Conservation (phyloP, 2,329 filamentous ascomycete genomes). For the Diaporthe ilicicola region DNA sequence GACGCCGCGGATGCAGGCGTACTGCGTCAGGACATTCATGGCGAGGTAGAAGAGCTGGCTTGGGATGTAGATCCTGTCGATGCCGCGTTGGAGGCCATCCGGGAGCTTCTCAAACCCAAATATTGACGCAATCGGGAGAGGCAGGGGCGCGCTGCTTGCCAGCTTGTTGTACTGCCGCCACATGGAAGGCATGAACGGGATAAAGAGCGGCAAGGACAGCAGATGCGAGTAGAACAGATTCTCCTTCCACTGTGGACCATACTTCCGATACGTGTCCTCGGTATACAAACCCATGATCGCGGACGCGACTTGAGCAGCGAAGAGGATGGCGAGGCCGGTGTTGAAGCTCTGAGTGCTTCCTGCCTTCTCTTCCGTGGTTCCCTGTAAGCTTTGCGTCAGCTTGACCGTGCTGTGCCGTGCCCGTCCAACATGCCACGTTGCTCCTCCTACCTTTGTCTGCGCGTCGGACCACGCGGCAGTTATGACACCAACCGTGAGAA, state of each 20-base stretch:
- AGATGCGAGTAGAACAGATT: constrained; percentile 93
- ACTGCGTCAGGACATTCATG: constrained; percentile 88
- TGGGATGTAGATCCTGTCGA: constrained; percentile 60
- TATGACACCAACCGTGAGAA: constrained; percentile 87
- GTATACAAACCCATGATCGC: constrained; percentile 96
- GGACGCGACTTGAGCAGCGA: constrained; percentile 87
- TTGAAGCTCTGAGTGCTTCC: constrained; percentile 55
- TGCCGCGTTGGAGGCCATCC: constrained; percentile 46
- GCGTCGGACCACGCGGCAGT: constrained; percentile 91
- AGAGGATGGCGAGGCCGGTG: constrained; percentile 82
- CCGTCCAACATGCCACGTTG: neutral
- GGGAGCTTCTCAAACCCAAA: constrained; percentile 46
- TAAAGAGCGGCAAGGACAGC: constrained; percentile 78
- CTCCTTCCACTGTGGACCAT: constrained; percentile 92
- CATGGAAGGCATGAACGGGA: constrained; percentile 75
- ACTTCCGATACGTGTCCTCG: constrained; percentile 84
- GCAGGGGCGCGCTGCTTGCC: constrained; percentile 68
- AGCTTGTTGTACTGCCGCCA: constrained; percentile 70
- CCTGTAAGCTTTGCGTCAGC: constrained; percentile 41
- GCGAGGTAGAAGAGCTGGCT: constrained; percentile 76
- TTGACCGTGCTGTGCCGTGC: neutral
- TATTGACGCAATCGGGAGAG: constrained; percentile 48
- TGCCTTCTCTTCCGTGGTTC: constrained; percentile 37
- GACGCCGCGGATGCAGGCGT: constrained; percentile 93
- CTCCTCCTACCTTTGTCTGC: constrained; percentile 73